Evolutionary conservation across 2,329 filamentous ascomycete species (phyloP), one percentile per base, ranked within the genome.

Genomic region (Neocatenulostroma microsporum): DNA sequence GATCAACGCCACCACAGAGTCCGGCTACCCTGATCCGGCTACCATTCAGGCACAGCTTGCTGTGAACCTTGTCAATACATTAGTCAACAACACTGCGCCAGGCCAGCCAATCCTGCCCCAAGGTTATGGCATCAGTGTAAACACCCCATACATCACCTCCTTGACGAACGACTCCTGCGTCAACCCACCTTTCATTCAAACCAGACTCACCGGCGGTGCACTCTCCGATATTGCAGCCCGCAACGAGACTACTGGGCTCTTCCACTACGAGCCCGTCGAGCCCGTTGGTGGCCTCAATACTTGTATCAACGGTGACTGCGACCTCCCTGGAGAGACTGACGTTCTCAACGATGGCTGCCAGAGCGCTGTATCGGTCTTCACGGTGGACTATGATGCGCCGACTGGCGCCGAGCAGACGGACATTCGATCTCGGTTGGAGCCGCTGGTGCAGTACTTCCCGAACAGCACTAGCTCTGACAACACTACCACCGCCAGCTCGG

Each of bases 221-320:
- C 57, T 66, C 5, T 65, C 64, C 5, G 64, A 72, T 34, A 58
- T 58, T 11, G 69, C 67, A 0, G 63, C 66, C 0, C 66, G 58
- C 35, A 64, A 72, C 36, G 53, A 58, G 3, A 57, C 62, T 1
- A 62, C 63, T 3, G 63, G 66, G 0, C 55, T 64, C 0, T 73
- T 74, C 45, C 57, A 44, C 1, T 68, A 60, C 50, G 59, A 50
- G 0, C 63, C 63, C 36, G 56, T 65, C 13, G 55, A 57, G 21
- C 60, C 62, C 2, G 55, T 56, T 3, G 60, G 23, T 24, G 23
- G 57, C 1, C 69, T 66, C 2, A 73, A 73, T 36, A 21, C 34
- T n/a, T 72, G 69, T 39, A 66, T 72, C 45, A 72, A 73, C 32
- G 71, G 70, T 1, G 64, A 74, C 37, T 71, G 68, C 49, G 54